Evolutionary conservation across 2,329 filamentous ascomycete genomes (phyloP).

Genomic region (Allantophomopsis cytisporea): DNA sequence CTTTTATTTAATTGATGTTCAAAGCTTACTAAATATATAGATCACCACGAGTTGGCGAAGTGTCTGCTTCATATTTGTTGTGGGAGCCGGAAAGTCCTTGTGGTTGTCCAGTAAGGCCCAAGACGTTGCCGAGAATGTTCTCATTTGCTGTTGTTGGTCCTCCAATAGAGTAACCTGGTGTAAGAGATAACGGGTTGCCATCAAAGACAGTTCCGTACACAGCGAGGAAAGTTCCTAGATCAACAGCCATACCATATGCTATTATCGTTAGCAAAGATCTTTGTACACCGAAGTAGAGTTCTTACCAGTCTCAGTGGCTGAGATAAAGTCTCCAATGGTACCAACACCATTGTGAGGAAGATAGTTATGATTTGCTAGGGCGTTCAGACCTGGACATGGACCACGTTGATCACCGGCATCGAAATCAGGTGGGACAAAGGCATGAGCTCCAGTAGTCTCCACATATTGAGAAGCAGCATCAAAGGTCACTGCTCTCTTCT

Average conservation of each 20-base stretch:
- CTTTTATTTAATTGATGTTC: constrained; percentile 1
- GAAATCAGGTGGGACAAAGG: constrained; percentile 10
- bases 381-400: constrained; percentile 13
- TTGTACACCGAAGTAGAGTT: background rate
- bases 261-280: background rate
- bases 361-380: constrained; percentile 17
- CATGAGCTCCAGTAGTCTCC: constrained; percentile 7
- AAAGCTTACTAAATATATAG: constrained; percentile 25
- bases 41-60: constrained; percentile 35
- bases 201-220: constrained; percentile 31
- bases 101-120: constrained; percentile 20
- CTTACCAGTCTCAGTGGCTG: constrained; percentile 8
- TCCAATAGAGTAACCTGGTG: constrained; percentile 35
- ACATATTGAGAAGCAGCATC: constrained; percentile 10
- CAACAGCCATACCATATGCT: constrained; percentile 33
- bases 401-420: constrained; percentile 10
- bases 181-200: constrained; percentile 30
- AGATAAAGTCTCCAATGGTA: background rate
- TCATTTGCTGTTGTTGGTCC: constrained; percentile 20
- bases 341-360: constrained; percentile 15
- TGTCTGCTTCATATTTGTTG: constrained; percentile 40
- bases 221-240: constrained; percentile 26
- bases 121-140: constrained; percentile 8
- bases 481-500: constrained; percentile 1
- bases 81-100: constrained; percentile 35